Conservation (phyloP, 768 basidiomycete species). For the Suillus ampliporus region DNA sequence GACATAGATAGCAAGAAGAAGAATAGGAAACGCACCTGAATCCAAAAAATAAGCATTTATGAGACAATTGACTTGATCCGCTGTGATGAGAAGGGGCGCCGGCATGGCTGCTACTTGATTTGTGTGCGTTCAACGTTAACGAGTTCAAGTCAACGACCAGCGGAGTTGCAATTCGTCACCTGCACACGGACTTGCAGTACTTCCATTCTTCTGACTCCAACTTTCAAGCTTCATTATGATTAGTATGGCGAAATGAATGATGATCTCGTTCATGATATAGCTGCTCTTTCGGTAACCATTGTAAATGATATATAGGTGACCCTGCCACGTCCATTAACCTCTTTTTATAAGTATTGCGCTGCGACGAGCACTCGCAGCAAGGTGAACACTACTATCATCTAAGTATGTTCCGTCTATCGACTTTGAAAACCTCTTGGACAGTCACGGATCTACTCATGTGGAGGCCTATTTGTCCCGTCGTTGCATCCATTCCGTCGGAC, state of each 20-base stretch:
- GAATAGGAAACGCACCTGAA: constrained; percentile 56
- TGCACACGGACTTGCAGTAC: too few species aligned
- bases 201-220: neutral
- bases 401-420: too few species aligned
- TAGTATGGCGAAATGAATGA: too few species aligned
- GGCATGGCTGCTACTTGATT: constrained; percentile 30
- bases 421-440: neutral
- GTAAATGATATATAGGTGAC: neutral
- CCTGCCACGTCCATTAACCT: neutral
- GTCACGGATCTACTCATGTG: neutral
- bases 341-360: neutral
- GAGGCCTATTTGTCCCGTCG: neutral
- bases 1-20: constrained; percentile 9
- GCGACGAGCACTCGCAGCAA: neutral
- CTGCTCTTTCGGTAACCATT: too few species aligned
- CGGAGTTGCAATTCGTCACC: constrained; percentile 6
- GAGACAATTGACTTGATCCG: constrained; percentile 86
- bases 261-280: neutral
- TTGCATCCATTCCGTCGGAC: neutral
- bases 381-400: neutral
- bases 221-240: neutral
- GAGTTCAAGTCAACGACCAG: neutral
- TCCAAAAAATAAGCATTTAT: constrained; percentile 86
- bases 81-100: constrained; percentile 65
- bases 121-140: neutral